Evolutionary conservation across 148 eudicot genomes (phyloP).

Genomic region (Rheum nobile): DNA sequence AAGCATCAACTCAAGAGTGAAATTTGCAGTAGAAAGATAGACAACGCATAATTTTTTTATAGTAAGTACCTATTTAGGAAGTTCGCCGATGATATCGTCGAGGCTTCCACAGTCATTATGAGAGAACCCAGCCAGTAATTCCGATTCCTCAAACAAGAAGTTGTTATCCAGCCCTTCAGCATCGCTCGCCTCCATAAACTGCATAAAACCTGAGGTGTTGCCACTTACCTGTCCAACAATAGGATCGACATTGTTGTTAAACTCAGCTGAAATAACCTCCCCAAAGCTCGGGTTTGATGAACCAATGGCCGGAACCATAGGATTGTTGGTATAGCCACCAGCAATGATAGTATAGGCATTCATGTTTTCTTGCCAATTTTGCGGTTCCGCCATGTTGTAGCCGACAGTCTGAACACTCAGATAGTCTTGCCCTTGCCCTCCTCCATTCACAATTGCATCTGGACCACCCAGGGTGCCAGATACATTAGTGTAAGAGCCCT

Average conservation of each 20-base stretch:
- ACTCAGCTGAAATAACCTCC: constrained; percentile 19
- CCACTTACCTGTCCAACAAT: not conserved
- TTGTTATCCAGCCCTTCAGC: constrained; percentile 25
- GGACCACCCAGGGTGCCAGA: not conserved
- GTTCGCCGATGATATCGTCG: constrained; percentile 55
- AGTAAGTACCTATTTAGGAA: constrained; percentile 42
- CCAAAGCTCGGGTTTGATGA: constrained; percentile 20
- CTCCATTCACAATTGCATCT: not conserved
- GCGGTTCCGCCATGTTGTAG: not conserved
- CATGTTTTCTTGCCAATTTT: not conserved
- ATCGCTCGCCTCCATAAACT: constrained; percentile 25
- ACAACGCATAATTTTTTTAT: not conserved
- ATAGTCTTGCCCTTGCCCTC: not conserved
- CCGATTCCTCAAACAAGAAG: constrained; percentile 35
- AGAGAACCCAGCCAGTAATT: constrained; percentile 23
- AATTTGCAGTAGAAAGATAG: not conserved
- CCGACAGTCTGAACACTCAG: not conserved
- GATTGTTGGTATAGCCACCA: not conserved
- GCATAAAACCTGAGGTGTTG: not conserved
- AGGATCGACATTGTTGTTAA: constrained; percentile 14
- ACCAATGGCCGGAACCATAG: constrained; percentile 15
- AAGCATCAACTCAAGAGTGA: not conserved
- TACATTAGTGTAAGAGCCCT: not conserved
- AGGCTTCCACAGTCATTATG: constrained; percentile 32
- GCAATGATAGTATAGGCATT: not conserved